Conservation (phyloP, 2,329 filamentous ascomycete species). For the Xylariaceae sp. region DNA sequence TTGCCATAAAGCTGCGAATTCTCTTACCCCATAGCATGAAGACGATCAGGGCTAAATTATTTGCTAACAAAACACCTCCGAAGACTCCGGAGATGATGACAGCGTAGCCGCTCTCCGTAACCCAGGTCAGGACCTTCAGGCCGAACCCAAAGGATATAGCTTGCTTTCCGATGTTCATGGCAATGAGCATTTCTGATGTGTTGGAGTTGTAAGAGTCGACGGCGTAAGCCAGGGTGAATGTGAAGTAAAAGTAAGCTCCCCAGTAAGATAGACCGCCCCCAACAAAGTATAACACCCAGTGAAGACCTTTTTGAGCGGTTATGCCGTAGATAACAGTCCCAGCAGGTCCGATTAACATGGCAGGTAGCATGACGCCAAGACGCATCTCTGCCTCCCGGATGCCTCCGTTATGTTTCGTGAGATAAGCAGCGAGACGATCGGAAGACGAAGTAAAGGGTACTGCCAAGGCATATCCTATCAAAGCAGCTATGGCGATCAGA, state of each 20-base stretch:
- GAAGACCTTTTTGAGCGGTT: constrained; percentile 35
- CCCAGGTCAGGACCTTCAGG: constrained; percentile 48
- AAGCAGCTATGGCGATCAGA: constrained; percentile 32
- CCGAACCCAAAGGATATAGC: constrained; percentile 53
- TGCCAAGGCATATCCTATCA: constrained; percentile 37
- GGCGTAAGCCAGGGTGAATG: constrained; percentile 58
- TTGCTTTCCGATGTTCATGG: constrained; percentile 55
- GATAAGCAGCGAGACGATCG: constrained; percentile 37
- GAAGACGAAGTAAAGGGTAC: constrained; percentile 34
- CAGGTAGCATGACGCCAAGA: constrained; percentile 33
- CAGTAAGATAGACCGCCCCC: constrained; percentile 49
- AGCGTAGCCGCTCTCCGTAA: constrained; percentile 44
- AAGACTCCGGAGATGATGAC: constrained; percentile 50
- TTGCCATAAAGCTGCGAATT: constrained; percentile 42
- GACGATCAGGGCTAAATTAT: constrained; percentile 44
- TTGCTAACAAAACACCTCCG: constrained; percentile 43
- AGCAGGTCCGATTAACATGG: constrained; percentile 26
- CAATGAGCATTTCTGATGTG: constrained; percentile 61
- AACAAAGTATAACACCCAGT: constrained; percentile 45
- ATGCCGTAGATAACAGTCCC: constrained; percentile 36
- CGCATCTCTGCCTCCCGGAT: constrained; percentile 44
- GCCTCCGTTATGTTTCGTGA: constrained; percentile 37
- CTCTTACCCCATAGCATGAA: constrained; percentile 52
- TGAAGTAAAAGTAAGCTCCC: constrained; percentile 52
- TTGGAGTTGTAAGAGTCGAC: constrained; percentile 57